Evolutionary conservation across 2,329 filamentous ascomycete genomes (phyloP), one percentile per base, ranked within the genome.

Genomic region (Colletotrichum simmondsii): DNA sequence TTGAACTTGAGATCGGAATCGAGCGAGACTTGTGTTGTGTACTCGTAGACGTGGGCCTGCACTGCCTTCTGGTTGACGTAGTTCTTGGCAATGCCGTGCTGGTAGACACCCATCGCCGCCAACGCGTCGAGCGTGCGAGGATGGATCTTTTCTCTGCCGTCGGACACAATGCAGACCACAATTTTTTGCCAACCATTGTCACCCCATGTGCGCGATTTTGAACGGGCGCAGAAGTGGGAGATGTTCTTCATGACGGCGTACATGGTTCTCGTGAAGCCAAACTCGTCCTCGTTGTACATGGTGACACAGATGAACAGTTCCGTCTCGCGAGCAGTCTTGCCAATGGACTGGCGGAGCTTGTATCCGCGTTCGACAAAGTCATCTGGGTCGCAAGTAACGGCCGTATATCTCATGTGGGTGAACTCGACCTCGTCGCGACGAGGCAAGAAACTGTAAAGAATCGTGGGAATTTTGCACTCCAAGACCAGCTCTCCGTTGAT

Each of bases 261-360:
- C 96, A 99, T 98, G 1, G 97, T 99, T 59, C 97, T 91, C 7
- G 97, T 98, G 78, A 99, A 99, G 80, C 95, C 91, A 78, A 98
- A 94, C 80, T 98, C 97, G 83, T 98, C 94, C 84, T 99, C 97
- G 83, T 99, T 99, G 86, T 98, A 98, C 97, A 98, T 98, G 77
- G 97, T 99, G 74, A 99, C 88, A 81, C 95, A 98, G 78, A 99
- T 97, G 81, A 98, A 97, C 8, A 99, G 86, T 83, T 99, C 97
- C 0, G 96, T 98, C 82, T 98, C 95, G 75, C 97, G 91, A 32
- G 92, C 87, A 1, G 94, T 97, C 70, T 87, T 89, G 58, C 95
- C 95, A 73, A 98, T 95, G 79, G 94, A 94, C 83, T 98, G 97
- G 66, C 97, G 93, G 78, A 99, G 85, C 80, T 97, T 97, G 86